These are phyloP conservation scores for Cercospora zeae-maydis DNA, from an alignment of 2,329 filamentous ascomycete genomes.

Conservation along the genomic window DNA sequence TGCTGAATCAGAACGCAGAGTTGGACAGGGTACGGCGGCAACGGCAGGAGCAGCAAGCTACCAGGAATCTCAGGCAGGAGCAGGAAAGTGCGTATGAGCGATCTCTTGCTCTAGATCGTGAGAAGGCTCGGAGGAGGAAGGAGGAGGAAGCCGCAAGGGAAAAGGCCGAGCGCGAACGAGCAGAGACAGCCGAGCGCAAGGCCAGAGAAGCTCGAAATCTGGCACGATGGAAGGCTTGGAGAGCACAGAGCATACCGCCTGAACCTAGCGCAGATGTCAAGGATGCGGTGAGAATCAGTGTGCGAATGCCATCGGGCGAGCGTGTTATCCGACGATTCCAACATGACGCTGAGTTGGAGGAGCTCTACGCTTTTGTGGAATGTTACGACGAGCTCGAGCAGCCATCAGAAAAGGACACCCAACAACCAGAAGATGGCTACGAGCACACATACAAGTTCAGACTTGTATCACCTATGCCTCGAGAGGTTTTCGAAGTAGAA, in stretches of 20 bases:
- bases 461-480: conserved; percentile 79
- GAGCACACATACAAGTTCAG: conserved; percentile 80
- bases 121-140: conserved; percentile 70
- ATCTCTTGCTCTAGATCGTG: conserved; percentile 80
- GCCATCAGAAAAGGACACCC: conserved; percentile 37
- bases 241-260: conserved; percentile 60
- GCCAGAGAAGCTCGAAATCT: conserved; percentile 54
- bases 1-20: conserved; percentile 71
- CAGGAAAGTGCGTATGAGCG: conserved; percentile 94
- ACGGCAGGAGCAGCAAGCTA: conserved; percentile 73
- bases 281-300: conserved; percentile 67
- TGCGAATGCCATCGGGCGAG: conserved; percentile 62
- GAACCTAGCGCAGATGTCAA: conserved; percentile 66
- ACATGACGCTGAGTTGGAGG: conserved; percentile 69
- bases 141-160: conserved; percentile 68
- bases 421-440: conserved; percentile 61
- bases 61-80: conserved; percentile 76
- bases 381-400: conserved; percentile 67
- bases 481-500: conserved; percentile 72
- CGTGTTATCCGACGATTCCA: conserved; percentile 74
- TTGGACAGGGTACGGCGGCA: conserved; percentile 71
- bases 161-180: conserved; percentile 63
- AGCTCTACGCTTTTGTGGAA: conserved; percentile 94
- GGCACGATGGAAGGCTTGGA: conserved; percentile 76
- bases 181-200: conserved; percentile 60